Conservation (phyloP, 164 flowering plant species). For the Taxillus chinensis region DNA sequence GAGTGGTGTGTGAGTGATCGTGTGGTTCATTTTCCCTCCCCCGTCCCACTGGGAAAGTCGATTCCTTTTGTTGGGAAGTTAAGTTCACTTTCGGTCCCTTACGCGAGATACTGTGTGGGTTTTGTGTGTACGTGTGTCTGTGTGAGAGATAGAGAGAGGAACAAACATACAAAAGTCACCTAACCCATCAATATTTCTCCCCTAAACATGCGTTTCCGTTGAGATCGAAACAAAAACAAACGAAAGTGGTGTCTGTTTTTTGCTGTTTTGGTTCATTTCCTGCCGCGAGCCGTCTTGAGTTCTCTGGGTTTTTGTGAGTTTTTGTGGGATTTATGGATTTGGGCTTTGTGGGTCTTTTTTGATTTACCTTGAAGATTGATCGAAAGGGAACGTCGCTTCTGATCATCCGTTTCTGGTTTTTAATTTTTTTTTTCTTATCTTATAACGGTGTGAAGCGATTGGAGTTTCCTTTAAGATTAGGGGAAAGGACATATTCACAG, state of each 20-base stretch:
- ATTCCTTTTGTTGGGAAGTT: no score
- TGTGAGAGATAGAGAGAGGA: no score
- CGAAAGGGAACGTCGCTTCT: conserved; percentile 3
- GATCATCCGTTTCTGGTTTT: neutral
- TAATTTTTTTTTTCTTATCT: neutral
- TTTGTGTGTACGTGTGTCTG: no score
- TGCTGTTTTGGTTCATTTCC: neutral
- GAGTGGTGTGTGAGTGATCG: no score
- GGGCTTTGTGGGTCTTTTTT: conserved; percentile 5
- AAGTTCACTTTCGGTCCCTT: no score
- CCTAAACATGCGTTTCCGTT: no score
- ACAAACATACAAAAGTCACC: no score
- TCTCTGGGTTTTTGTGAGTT: neutral
- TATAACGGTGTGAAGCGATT: conserved; percentile 10
- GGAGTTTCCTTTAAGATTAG: conserved; percentile 21
- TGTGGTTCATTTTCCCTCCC: no score
- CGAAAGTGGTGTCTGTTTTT: neutral
- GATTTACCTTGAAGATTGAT: conserved; percentile 13
- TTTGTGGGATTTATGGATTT: neutral
- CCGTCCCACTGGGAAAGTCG: no score
- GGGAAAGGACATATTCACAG: neutral
- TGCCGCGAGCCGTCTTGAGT: neutral
- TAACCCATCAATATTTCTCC: no score
- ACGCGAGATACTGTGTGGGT: no score
- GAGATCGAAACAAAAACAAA: no score